Evolutionary conservation across 2,329 filamentous ascomycete genomes (phyloP).

Genomic region (Biscogniauxia sp.): DNA sequence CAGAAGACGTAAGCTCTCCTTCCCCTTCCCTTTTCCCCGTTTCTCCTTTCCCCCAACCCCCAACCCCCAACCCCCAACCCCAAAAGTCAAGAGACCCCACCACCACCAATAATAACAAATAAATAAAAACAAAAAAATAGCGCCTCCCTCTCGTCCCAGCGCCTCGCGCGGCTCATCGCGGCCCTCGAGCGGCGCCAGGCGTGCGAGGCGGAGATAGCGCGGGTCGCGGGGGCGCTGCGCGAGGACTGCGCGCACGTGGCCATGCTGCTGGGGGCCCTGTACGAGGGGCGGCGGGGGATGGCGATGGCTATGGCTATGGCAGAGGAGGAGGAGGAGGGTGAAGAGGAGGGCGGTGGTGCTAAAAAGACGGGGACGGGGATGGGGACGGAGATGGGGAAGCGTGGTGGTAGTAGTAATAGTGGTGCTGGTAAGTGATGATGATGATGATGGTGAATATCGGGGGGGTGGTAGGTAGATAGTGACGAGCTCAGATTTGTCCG

Average conservation of each 20-base stretch:
- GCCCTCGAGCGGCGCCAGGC: constrained; percentile 12
- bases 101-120: background rate
- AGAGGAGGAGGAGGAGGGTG: background rate
- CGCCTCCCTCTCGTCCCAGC: background rate
- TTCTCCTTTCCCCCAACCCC: background rate
- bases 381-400: no score
- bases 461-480: no score
- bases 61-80: no score
- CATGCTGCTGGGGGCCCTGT: constrained; percentile 18
- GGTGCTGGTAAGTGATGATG: no score
- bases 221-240: constrained; percentile 9
- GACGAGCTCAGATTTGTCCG: no score
- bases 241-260: constrained; percentile 18
- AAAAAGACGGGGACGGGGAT: background rate
- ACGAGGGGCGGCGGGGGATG: constrained; percentile 12
- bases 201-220: constrained; percentile 16
- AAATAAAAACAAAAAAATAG: background rate
- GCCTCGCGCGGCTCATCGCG: constrained; percentile 6
- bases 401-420: no score
- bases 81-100: no score
- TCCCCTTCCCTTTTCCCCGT: background rate
- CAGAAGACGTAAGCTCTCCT: constrained; percentile 21
- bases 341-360: no score
- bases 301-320: no score
- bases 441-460: no score